These are phyloP conservation scores for Sordariomycetes sp. DNA, from an alignment of 2,329 filamentous ascomycete species.

Conservation along the genomic window DNA sequence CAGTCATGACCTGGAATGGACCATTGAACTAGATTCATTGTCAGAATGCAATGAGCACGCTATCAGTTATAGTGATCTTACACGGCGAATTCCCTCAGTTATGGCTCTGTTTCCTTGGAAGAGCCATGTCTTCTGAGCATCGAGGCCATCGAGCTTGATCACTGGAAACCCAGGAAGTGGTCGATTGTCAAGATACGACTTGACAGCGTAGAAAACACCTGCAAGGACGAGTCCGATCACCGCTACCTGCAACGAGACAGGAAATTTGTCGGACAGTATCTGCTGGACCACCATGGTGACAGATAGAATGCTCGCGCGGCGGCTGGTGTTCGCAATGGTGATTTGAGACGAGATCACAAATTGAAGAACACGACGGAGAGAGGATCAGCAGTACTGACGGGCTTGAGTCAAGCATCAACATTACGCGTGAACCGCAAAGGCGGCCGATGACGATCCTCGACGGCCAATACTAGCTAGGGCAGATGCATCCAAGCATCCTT, in stretches of 20 bases:
- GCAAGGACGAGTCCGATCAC: not conserved
- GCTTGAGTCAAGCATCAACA: no score
- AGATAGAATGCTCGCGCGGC: not conserved
- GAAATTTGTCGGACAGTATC: not conserved
- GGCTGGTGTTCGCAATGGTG: not conserved
- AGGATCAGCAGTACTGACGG: no score
- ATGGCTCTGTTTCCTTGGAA: constrained; percentile 2
- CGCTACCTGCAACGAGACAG: not conserved
- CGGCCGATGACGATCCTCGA: no score
- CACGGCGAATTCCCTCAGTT: not conserved
- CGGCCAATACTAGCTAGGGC: no score
- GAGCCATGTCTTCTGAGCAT: not conserved
- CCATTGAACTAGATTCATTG: not conserved
- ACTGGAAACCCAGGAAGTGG: not conserved
- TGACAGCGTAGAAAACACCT: not conserved
- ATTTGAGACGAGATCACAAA: not conserved
- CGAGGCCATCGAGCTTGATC: constrained; percentile 1
- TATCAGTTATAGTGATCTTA: not conserved
- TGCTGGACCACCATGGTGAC: not conserved
- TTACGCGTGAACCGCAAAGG: no score
- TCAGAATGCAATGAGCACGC: not conserved
- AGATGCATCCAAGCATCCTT: no score
- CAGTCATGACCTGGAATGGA: constrained; percentile 1
- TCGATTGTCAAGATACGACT: not conserved
- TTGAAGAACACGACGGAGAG: no score